Percentiles rank a stretch among this genome's conserved stretches.
These are phyloP conservation scores for Aspergillus tamarii DNA, from an alignment of 2,329 filamentous ascomycete genomes.

Conservation along the genomic window DNA sequence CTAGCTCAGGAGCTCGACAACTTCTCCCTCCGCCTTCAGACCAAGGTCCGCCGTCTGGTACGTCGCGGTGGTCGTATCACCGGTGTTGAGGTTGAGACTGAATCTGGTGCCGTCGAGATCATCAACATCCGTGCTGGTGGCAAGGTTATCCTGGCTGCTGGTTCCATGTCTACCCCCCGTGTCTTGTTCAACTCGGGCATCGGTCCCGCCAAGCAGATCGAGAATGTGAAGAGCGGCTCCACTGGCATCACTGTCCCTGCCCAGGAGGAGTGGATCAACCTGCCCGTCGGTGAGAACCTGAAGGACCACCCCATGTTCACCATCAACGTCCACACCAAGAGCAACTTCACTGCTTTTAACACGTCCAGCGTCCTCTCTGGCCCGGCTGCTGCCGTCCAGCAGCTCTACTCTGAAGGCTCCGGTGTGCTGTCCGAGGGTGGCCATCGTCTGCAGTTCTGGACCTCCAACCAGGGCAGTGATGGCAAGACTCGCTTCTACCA, in stretches of 20 bases:
- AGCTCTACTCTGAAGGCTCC: conserved; percentile 16
- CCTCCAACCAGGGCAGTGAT: conserved; percentile 22
- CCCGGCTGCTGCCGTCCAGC: conserved; percentile 8
- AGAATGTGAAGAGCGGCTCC: conserved; percentile 45
- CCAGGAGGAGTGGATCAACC: conserved; percentile 49
- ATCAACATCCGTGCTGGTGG: conserved; percentile 65
- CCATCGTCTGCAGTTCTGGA: conserved; percentile 28
- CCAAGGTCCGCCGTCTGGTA: conserved; percentile 68
- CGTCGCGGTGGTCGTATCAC: conserved; percentile 65
- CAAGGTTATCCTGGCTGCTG: conserved; percentile 68
- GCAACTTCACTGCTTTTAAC: conserved; percentile 24
- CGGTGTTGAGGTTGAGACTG: conserved; percentile 44
- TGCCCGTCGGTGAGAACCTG: conserved; percentile 54
- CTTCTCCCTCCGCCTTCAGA: conserved; percentile 69
- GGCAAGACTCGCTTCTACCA: conserved; percentile 26
- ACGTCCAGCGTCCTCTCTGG: conserved; percentile 18
- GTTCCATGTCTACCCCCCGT: conserved; percentile 69
- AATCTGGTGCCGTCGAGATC: conserved; percentile 54
- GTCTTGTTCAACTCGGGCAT: conserved; percentile 70
- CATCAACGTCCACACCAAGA: conserved; percentile 20
- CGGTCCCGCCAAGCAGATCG: conserved; percentile 57
- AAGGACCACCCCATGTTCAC: conserved; percentile 43
- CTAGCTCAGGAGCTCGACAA: conserved; percentile 62
- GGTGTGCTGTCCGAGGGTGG: conserved; percentile 24
- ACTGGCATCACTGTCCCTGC: conserved; percentile 47